Base-by-base conservation (phyloP, 352 stramenopile genomes). In the Phytophthora tubulina region DNA sequence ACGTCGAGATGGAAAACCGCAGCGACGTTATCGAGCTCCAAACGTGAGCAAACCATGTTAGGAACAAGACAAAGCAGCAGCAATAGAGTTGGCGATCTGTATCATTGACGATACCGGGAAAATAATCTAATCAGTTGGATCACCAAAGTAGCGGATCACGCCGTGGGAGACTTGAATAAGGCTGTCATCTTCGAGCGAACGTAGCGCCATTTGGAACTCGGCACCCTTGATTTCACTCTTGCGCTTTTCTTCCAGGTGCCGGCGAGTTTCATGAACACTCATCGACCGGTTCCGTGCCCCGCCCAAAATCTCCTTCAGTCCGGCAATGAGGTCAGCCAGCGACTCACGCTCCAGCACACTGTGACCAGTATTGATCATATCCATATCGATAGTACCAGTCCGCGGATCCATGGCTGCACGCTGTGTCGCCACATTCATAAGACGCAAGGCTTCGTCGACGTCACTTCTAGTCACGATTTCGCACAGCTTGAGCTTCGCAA, bases 351-450 rank as follows among this genome's bases (percentile, higher is more conserved):
- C 96, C 7, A 92, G 80, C 39, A 89, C 91, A 59, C 88, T 96
- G 67, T 97, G 85, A 21, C 97, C 97, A 5, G 97, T 99, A 54
- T 97, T 97, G 76, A 99, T 99, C 94, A 99, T 98, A 77, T 99
- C 98, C 97, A 99, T 99, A 80, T 99, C 98, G 74, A 99, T 99
- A n/a, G 94, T 96, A 38, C 98, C 98, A 2, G 98, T 99, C 45
- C 95, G 82, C 35, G 97, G 97, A 73, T 99, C 98, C 70, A 98
- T 99, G 11, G 98, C 98, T 7, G 98, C 95, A 41, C 90, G 92
- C 78, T 99, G 97, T 10, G 97, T 99, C 6, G 97, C 97, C 49
- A 98, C 94, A 62, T 97, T 98, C 96, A 99, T 99, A 10, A 99
- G 88, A 15, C 98, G 85, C 11, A 99, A 82, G 8, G 98, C 97